Evolutionary conservation across 2,329 filamentous ascomycete species (phyloP).

Genomic region (Exserohilum turcica): DNA sequence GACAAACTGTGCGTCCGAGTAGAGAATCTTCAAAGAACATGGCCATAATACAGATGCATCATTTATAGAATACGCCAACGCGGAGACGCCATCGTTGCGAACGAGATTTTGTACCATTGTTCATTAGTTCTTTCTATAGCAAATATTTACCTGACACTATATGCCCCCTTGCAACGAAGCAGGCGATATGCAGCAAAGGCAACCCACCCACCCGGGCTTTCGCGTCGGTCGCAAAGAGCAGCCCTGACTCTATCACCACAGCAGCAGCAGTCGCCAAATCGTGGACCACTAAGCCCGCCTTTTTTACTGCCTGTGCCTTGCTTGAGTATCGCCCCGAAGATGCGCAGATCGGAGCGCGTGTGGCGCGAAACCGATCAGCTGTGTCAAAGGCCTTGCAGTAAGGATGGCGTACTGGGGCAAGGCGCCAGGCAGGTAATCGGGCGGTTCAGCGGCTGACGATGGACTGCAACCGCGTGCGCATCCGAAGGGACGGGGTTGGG

Average conservation of each 20-base stretch:
- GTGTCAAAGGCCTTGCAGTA: slow-evolving; percentile 6
- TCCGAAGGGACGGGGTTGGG: neutral
- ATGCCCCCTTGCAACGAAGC: slow-evolving; percentile 5
- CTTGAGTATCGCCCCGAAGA: slow-evolving; percentile 12
- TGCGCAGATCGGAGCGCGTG: slow-evolving; percentile 5
- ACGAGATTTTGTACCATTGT: slow-evolving; percentile 7
- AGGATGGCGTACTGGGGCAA: slow-evolving; percentile 12
- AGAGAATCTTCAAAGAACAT: slow-evolving; percentile 5
- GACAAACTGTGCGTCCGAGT: slow-evolving; percentile 4
- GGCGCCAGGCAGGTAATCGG: slow-evolving; percentile 1
- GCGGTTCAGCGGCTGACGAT: slow-evolving; percentile 6
- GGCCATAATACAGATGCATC: slow-evolving; percentile 7
- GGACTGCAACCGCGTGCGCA: neutral
- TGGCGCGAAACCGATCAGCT: slow-evolving; percentile 1
- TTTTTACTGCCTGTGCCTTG: slow-evolving; percentile 4
- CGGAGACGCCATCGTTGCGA: slow-evolving; percentile 10
- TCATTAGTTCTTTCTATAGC: slow-evolving; percentile 5
- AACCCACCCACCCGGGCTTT: slow-evolving; percentile 13
- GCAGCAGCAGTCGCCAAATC: neutral
- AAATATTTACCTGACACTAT: slow-evolving; percentile 3
- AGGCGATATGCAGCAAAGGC: slow-evolving; percentile 5
- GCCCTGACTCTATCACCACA: slow-evolving; percentile 9
- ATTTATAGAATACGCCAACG: slow-evolving; percentile 5
- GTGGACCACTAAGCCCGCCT: slow-evolving; percentile 9
- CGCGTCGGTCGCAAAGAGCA: slow-evolving; percentile 9